Evolutionary conservation across 2,329 filamentous ascomycete species (phyloP).

Genomic region (Cercospora nicotianae): DNA sequence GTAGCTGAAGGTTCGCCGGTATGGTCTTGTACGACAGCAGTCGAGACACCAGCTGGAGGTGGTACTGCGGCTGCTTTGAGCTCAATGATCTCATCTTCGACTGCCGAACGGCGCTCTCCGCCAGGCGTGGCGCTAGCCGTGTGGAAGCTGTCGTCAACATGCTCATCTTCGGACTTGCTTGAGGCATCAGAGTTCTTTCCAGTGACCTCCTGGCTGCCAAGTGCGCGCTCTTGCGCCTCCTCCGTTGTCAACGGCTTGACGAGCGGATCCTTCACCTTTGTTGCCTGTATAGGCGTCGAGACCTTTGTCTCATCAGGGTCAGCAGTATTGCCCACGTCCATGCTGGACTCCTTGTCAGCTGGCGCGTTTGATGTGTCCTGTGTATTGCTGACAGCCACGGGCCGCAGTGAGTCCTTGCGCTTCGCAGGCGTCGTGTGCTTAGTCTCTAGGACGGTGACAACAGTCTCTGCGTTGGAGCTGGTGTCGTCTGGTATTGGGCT

Average conservation of each 20-base stretch:
- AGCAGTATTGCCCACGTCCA: not conserved
- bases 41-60: not conserved
- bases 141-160: conserved; percentile 38
- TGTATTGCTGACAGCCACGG: not conserved
- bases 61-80: not conserved
- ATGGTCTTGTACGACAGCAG: not conserved
- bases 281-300: not conserved
- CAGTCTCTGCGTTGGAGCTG: conserved; percentile 7
- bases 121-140: conserved; percentile 34
- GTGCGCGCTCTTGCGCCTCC: conserved; percentile 2
- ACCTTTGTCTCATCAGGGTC: not conserved
- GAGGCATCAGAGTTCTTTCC: not conserved
- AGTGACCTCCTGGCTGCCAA: not conserved
- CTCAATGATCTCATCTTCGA: not conserved
- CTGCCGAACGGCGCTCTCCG: not conserved
- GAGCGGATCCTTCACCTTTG: not conserved
- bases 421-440: conserved; percentile 6
- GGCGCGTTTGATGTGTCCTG: not conserved
- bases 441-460: not conserved
- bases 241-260: not conserved
- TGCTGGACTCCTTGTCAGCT: not conserved
- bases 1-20: not conserved
- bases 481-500: conserved; percentile 1
- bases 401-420: conserved; percentile 5
- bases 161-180: conserved; percentile 27